Evolutionary conservation across 2,329 filamentous ascomycete genomes (phyloP).

Genomic region (Gaeumannomyces tritici): DNA sequence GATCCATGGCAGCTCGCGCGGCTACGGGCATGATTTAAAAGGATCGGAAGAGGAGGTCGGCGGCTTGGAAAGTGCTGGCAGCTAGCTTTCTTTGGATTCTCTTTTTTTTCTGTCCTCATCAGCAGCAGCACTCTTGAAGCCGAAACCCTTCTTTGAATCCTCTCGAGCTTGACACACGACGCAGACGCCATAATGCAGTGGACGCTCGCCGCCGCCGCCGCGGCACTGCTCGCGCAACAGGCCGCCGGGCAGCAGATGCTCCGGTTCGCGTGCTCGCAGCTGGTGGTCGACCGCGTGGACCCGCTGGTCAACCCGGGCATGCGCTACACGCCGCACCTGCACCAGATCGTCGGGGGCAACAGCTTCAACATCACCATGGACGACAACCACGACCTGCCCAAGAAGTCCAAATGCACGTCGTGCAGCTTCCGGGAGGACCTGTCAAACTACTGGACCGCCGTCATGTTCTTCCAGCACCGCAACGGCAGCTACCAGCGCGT

Average conservation of each 20-base stretch:
- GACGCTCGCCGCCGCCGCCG: slow-evolving; percentile 15
- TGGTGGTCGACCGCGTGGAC: slow-evolving; percentile 35
- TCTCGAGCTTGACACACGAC: not conserved
- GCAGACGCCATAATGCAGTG: slow-evolving; percentile 14
- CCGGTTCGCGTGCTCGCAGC: slow-evolving; percentile 36
- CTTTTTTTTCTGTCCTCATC: not conserved
- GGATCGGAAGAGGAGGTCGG: not conserved
- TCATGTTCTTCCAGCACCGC: slow-evolving; percentile 33
- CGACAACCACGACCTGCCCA: slow-evolving; percentile 21
- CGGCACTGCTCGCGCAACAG: slow-evolving; percentile 18
- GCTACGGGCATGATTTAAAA: not conserved
- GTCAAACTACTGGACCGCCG: slow-evolving; percentile 37
- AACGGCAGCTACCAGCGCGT: slow-evolving; percentile 33
- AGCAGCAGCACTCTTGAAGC: not conserved
- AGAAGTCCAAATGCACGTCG: slow-evolving; percentile 29
- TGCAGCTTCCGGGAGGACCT: slow-evolving; percentile 33
- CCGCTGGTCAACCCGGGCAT: slow-evolving; percentile 34
- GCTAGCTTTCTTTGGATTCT: not conserved
- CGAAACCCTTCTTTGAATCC: not conserved
- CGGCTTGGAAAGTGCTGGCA: not conserved
- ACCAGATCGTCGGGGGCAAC: slow-evolving; percentile 36
- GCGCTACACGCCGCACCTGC: slow-evolving; percentile 33
- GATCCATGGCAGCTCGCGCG: not conserved
- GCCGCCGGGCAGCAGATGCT: slow-evolving; percentile 29
- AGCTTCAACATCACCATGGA: slow-evolving; percentile 35